Evolutionary conservation across 179 eudicot species (phyloP), one percentile per base, ranked within the genome.

Genomic region (Pouteria campechiana): DNA sequence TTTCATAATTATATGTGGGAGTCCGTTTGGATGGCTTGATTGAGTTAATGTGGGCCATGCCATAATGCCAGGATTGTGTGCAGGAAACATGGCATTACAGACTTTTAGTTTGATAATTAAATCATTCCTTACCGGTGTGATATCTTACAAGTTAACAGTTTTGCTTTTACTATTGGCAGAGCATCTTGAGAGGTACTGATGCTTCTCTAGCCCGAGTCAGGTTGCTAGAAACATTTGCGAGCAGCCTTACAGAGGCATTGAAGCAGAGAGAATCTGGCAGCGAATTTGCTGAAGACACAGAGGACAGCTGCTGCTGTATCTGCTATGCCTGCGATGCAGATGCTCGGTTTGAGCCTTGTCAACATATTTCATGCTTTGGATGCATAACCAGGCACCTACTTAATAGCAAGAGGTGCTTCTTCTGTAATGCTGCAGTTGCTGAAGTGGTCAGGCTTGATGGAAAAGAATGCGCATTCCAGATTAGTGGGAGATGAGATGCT

Each of bases 311-410:
- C 3, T 79, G 89, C 44, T 88, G 88, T 65, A 88, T 83, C 41
- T 88, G 97, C 61, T 88, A 88, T 29, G 50, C 78, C 1, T 54
- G 65, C 18, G 56, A 60, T 41, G 76, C 80, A 32, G 72, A 80
- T 52, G 68, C 94, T 28, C 74, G 52, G 14, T 84, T 88, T 42
- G 17, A 73, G 48, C 94, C 97, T 7, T 88, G 97, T 50, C 60
- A 73, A 23, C 97, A 88, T 42, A 44, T 55, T 10, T 88, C 97
- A 8, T 88, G 97, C 51, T 71, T 61, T 22, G 83, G 92, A 32
- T 88, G 97, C 74, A 83, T 88, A 50, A 67, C 92, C 3, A 73
- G 97, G 39, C 97, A 88, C 59, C 88, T 88, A 32, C 66, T 88
- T 18, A 88, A 88, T 46, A 72, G 94, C 54, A 69, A 75, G 46